Conservation (phyloP, 2,329 filamentous ascomycete genomes). For the Fusarium paranaense region DNA sequence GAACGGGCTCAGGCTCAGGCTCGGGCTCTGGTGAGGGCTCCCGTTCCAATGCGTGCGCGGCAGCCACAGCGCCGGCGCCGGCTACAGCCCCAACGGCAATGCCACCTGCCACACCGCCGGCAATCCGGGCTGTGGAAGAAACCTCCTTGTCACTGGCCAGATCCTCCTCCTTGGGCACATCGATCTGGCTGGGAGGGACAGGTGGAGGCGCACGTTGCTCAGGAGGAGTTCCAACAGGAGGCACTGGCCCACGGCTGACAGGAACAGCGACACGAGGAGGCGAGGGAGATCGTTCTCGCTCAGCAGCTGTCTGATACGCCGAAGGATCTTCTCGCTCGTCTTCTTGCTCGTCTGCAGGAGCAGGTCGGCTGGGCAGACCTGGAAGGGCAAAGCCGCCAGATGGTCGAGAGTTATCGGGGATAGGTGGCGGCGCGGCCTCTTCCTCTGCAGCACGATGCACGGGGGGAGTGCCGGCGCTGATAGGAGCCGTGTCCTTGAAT, state of each 20-base stretch:
- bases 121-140: conserved; percentile 69
- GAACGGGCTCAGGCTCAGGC: conserved; percentile 15
- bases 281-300: conserved; percentile 67
- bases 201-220: conserved; percentile 66
- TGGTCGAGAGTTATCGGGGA: conserved; percentile 74
- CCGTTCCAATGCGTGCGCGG: conserved; percentile 43
- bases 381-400: conserved; percentile 83
- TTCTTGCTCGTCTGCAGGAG: conserved; percentile 61
- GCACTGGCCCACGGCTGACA: conserved; percentile 73
- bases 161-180: conserved; percentile 73
- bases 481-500: conserved; percentile 82
- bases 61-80: conserved; percentile 35
- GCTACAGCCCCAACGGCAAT: conserved; percentile 36
- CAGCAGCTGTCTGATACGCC: conserved; percentile 49
- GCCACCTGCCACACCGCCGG: conserved; percentile 65
- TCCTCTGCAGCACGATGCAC: conserved; percentile 53
- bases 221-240: conserved; percentile 62
- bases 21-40: conserved; percentile 29
- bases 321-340: conserved; percentile 64
- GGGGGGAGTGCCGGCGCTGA: conserved; percentile 62
- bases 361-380: conserved; percentile 74
- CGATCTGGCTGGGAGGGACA: conserved; percentile 73
- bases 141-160: conserved; percentile 73
- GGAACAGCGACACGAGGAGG: conserved; percentile 90
- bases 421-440: conserved; percentile 61